Evolutionary conservation across 2,329 filamentous ascomycete species (phyloP), one percentile per base, ranked within the genome.

Genomic region (Teratosphaeria destructans): DNA sequence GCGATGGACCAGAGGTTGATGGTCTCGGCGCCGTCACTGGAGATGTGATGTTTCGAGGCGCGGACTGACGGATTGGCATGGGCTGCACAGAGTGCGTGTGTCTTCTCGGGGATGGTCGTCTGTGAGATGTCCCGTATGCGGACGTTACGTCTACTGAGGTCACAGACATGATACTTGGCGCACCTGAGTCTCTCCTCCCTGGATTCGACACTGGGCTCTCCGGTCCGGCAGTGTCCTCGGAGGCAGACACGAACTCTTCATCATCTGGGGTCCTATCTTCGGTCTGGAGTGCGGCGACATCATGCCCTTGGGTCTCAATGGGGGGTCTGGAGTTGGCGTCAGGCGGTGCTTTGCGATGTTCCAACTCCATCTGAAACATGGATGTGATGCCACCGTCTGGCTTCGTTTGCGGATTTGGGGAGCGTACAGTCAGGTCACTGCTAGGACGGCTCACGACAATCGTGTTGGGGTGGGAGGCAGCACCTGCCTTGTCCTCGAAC

Each of bases 401-500:
- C 56, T 59, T 66, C 29, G 65, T 60, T 14, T 70, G 43, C 8
- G 77, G 76, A 63, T 78, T 78, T 1, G 77, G 76, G 12, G 75
- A 76, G 47, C 68, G 69, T 8, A 78, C 65, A 14, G 72, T 68
- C 35, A 75, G 67, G 65, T 57, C 70, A 64, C 54, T 61, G 62
- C 59, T 67, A 62, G 61, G 69, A 58, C 65, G 62, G 53, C 63
- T 59, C 11, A 66, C 58, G 43, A 67, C 62, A 3, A 65, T 63
- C 57, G 53, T 61, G 60, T 37, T 59, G 26, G 54, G 10, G n/a
- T 57, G 32, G 11, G 43, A n/a, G 62, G 52, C 47, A 14, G 54
- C 59, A 19, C 58, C 64, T 7, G 64, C 53, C 47, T 75, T 78
- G 63, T 79, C 76, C 72, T 91, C 87, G 64, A 90, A 90, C 75